Conservation (phyloP, 139 green algal species). For the Coelastrella sp. region DNA sequence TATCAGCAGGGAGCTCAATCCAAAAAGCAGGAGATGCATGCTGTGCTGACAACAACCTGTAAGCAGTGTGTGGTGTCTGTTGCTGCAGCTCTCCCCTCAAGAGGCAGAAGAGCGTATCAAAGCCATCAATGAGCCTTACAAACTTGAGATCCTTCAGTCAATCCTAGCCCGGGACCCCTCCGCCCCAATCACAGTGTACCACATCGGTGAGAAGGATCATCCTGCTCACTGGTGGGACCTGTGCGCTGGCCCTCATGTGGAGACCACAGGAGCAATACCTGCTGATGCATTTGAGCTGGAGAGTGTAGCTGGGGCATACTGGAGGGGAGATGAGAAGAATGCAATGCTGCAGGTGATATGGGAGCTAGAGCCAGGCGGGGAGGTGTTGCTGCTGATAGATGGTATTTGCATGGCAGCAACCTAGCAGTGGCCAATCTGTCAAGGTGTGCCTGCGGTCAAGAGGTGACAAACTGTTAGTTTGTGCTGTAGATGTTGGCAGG, state of each 20-base stretch:
- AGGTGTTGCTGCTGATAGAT: background rate
- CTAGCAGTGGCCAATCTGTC: background rate
- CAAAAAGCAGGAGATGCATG: too few relatives aligned
- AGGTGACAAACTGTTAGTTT: too few relatives aligned
- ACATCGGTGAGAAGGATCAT: slow-evolving; percentile 89
- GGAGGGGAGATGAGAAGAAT: slow-evolving; percentile 89
- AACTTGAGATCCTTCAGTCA: slow-evolving; percentile 95
- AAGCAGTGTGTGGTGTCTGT: too few relatives aligned
- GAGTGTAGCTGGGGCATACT: slow-evolving; percentile 80
- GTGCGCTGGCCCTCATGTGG: slow-evolving; percentile 95
- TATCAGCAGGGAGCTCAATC: too few relatives aligned
- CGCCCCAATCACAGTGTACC: slow-evolving; percentile 97
- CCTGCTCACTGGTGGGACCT: slow-evolving; percentile 90
- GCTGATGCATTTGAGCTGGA: slow-evolving; percentile 92
- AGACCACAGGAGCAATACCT: slow-evolving; percentile 84
- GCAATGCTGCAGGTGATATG: slow-evolving; percentile 72
- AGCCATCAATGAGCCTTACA: slow-evolving; percentile 92
- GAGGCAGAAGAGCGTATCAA: slow-evolving; percentile 90
- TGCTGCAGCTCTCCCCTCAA: slow-evolving; percentile 66
- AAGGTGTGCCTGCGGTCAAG: too few relatives aligned
- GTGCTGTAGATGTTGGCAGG: too few relatives aligned
- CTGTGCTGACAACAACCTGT: too few relatives aligned
- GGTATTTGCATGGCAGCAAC: background rate
- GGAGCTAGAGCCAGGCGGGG: too few relatives aligned
- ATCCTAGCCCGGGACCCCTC: slow-evolving; percentile 79